Conservation (phyloP, 2,329 filamentous ascomycete genomes). For the Hypoxylon sp. region DNA sequence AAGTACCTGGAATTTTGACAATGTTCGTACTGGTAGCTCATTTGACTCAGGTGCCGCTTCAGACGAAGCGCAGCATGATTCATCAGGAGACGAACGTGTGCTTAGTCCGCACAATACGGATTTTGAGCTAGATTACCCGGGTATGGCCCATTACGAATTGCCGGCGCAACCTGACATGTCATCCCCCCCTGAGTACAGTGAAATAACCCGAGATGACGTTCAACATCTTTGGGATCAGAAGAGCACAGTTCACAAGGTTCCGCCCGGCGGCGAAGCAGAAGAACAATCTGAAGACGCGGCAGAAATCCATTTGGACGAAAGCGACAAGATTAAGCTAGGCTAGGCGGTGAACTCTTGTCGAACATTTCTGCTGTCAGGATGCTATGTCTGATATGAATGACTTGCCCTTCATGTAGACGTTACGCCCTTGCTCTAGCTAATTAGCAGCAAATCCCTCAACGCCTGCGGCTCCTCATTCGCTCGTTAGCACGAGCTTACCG, state of each 20-base stretch:
- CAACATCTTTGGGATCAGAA: constrained; percentile 56
- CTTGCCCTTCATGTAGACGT: background rate
- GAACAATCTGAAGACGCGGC: constrained; percentile 62
- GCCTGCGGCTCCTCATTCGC: background rate
- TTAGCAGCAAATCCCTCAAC: constrained; percentile 1
- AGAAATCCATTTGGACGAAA: constrained; percentile 65
- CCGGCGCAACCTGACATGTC: constrained; percentile 42
- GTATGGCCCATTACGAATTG: constrained; percentile 52
- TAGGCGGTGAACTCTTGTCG: constrained; percentile 23
- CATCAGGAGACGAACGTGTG: constrained; percentile 55
- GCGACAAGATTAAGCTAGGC: constrained; percentile 53
- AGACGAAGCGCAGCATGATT: constrained; percentile 58
- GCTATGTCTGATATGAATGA: background rate
- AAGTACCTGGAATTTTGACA: constrained; percentile 63
- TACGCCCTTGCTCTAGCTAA: background rate
- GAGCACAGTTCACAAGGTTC: constrained; percentile 59
- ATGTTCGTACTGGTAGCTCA: constrained; percentile 45
- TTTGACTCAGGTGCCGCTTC: constrained; percentile 54
- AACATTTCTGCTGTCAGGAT: background rate
- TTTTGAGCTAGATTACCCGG: constrained; percentile 49
- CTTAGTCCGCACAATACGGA: constrained; percentile 46
- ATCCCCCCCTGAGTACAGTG: constrained; percentile 38
- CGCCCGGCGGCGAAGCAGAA: constrained; percentile 56
- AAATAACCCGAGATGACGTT: constrained; percentile 52
- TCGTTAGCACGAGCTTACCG: constrained; percentile 1